Evolutionary conservation across 306 rosid species (phyloP).

Genomic region (Castanospermum australe): DNA sequence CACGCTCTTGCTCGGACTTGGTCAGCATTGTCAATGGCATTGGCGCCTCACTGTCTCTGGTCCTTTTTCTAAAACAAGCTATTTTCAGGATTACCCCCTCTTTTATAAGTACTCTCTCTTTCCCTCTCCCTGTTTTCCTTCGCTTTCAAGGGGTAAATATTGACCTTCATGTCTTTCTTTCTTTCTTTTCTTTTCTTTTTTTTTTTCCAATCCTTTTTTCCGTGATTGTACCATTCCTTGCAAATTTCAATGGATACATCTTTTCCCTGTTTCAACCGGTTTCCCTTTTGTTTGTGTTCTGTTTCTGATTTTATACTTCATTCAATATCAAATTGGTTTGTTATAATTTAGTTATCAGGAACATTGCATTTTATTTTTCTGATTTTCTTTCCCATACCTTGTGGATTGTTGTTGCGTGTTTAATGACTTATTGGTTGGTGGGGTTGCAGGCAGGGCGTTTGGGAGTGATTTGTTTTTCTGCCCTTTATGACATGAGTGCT

Average conservation of each 20-base stretch:
- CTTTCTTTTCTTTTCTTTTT: neutral
- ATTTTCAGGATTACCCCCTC: slow-evolving; percentile 22
- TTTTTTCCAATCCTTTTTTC: neutral
- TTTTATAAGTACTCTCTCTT: slow-evolving; percentile 26
- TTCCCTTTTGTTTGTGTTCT: neutral
- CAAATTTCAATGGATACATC: neutral
- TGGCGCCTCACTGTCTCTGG: slow-evolving; percentile 24
- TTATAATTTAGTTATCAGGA: neutral
- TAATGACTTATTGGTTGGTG: slow-evolving; percentile 21
- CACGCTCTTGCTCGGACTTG: slow-evolving; percentile 35
- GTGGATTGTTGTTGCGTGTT: neutral
- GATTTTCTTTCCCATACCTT: neutral
- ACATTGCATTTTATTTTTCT: neutral
- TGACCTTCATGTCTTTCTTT: neutral
- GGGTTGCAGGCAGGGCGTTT: slow-evolving; percentile 54
- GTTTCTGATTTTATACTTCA: neutral
- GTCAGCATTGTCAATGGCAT: slow-evolving; percentile 44
- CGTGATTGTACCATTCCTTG: neutral
- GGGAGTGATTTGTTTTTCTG: slow-evolving; percentile 42
- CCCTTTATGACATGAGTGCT: slow-evolving; percentile 61
- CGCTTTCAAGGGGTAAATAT: slow-evolving; percentile 34
- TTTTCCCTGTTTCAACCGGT: neutral
- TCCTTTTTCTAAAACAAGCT: slow-evolving; percentile 32
- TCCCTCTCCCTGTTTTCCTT: slow-evolving; percentile 18
- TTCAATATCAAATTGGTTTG: neutral